These are phyloP conservation scores for Umbelopsis sp. DNA, from an alignment of 192 early-diverging fungal species.

Conservation along the genomic window DNA sequence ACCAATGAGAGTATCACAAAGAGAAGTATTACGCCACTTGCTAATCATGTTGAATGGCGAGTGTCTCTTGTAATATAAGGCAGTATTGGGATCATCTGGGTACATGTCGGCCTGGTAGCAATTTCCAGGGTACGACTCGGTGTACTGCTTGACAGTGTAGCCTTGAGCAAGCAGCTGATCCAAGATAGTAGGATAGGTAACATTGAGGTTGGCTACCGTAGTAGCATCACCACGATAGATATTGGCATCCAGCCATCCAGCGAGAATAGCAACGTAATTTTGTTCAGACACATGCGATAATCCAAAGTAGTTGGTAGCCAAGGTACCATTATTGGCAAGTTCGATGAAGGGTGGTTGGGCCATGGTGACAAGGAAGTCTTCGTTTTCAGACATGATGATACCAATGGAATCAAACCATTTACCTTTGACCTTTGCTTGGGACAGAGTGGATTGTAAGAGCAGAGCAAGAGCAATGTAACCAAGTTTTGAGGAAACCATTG, in stretches of 20 bases:
- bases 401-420: constrained; percentile 2
- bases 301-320: not conserved
- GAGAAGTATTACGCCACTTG: not conserved
- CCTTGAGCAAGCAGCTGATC: not conserved
- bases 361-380: not conserved
- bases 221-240: not conserved
- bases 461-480: not conserved
- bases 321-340: not conserved
- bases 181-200: not conserved
- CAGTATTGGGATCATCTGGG: not conserved
- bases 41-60: not conserved
- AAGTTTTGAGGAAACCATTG: not conserved
- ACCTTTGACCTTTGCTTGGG: not conserved
- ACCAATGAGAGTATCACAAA: not conserved
- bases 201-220: not conserved
- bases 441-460: not conserved
- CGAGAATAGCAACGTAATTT: not conserved
- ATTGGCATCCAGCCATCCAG: not conserved
- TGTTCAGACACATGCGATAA: not conserved
- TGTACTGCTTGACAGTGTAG: not conserved
- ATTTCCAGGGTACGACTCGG: not conserved
- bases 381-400: not conserved
- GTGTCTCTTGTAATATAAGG: not conserved
- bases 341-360: not conserved
- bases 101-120: not conserved